Base-by-base conservation (phyloP, 495 filamentous ascomycete species). In the Recurvomyces mirabilis region DNA sequence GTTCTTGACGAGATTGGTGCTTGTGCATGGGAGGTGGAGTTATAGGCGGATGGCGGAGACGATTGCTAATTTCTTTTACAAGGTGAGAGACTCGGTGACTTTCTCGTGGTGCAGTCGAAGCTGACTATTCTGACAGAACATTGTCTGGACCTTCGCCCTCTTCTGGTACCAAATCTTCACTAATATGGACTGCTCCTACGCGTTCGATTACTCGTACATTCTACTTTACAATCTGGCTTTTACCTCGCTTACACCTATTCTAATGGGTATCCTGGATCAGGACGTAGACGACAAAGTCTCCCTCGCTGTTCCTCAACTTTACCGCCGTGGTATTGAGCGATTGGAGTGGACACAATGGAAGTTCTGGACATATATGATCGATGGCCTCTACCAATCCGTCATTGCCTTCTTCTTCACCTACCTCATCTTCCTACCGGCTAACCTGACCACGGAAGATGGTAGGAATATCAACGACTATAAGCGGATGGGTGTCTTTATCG, bases 11-110 rank as follows among this genome's bases (percentile, higher is more conserved):
- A 76, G 93, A 42, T 73, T 99, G 35, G 75, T 96, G 40, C 75
- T 99, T 34, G 88, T 99, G 23, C 93, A 99, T 61, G 93, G 93
- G 29, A 76, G 93, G 48, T 99, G 91, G 85, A 93, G 85, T 26
- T 99, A 99, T 63, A 73, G 89, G 23, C 79, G 93, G 51, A 66
- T 96, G 60, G 87, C 78, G 38, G 93, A 99, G 71, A 82, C 83
- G 21, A 94, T 89, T 52, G 85, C 87, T 56, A 99, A 99, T 60
- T 99, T 99, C 74, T 99, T 99, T 70, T 99, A 99, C 74, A 99
- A 99, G 71, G 78, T 76, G 51, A 56, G 64, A 52, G 47, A 6
- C 24, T 42, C 3, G 11, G 13, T 28, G 5, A 26, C 18, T 3
- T 24, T 18, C 2, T 5, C 4, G 12, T 4, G 24, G 39, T 42